Percentiles rank a stretch among this genome's conserved stretches.
These are phyloP conservation scores for Fibroporia radiculosa DNA, from an alignment of 768 basidiomycete genomes.

Conservation along the genomic window DNA sequence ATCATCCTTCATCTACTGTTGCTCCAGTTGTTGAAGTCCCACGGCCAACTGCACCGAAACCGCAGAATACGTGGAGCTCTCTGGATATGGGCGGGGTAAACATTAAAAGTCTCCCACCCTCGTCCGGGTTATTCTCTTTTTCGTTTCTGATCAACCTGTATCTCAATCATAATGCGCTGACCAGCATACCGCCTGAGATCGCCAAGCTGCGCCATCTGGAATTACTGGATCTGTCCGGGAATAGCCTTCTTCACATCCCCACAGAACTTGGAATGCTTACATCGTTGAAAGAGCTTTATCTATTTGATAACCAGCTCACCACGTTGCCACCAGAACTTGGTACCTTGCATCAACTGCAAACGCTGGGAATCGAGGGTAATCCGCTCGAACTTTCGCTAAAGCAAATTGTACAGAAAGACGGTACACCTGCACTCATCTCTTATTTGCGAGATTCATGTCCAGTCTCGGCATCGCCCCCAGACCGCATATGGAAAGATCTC, in stretches of 20 bases:
- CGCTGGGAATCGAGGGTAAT: slow-evolving; percentile 95
- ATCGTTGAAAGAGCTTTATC: slow-evolving; percentile 81
- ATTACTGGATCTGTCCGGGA: slow-evolving; percentile 86
- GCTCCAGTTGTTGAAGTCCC: slow-evolving; percentile 65
- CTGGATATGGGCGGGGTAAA: slow-evolving; percentile 95
- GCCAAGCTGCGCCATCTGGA: slow-evolving; percentile 79
- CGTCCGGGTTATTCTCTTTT: slow-evolving; percentile 73
- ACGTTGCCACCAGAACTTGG: slow-evolving; percentile 85
- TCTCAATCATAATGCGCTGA: slow-evolving; percentile 90
- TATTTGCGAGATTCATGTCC: slow-evolving; percentile 94
- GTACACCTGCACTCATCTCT: slow-evolving; percentile 81
- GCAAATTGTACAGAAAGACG: slow-evolving; percentile 85
- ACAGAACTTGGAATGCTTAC: slow-evolving; percentile 88
- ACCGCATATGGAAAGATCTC: slow-evolving; percentile 68
- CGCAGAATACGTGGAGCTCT: slow-evolving; percentile 79
- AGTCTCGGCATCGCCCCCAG: slow-evolving; percentile 70
- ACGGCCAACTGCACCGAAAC: slow-evolving; percentile 54
- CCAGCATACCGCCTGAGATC: slow-evolving; percentile 74
- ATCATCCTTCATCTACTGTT: slow-evolving; percentile 71
- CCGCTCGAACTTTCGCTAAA: slow-evolving; percentile 76
- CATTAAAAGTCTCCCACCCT: slow-evolving; percentile 81
- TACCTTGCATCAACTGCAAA: slow-evolving; percentile 84
- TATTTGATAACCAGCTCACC: slow-evolving; percentile 92
- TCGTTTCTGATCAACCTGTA: slow-evolving; percentile 92
- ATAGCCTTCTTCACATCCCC: slow-evolving; percentile 70